phyloP scores from a whole-genome alignment of 129 eudicot species.

The Cynara cardunculus region DNA sequence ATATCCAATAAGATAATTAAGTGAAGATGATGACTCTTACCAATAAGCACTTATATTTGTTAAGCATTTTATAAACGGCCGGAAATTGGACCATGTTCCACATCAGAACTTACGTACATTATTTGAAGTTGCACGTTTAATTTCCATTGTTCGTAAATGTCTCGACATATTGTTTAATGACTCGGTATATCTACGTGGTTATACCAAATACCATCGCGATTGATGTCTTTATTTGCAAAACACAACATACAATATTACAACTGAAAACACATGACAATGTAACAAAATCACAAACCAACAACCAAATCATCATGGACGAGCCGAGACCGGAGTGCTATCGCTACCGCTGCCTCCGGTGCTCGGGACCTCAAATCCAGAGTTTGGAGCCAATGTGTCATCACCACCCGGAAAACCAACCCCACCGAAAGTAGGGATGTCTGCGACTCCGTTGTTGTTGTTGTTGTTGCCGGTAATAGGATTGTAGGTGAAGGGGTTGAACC shows the following conservation, averaged over 20 bases:
- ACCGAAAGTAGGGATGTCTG: background rate
- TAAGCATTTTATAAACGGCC: too few relatives aligned
- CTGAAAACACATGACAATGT: background rate
- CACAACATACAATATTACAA: background rate
- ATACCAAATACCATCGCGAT: background rate
- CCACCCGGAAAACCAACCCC: constrained; percentile 48
- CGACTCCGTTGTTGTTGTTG: constrained; percentile 14
- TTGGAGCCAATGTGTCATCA: constrained; percentile 59
- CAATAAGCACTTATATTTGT: too few relatives aligned
- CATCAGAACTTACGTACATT: too few relatives aligned
- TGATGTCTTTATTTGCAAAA: background rate
- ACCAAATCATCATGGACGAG: constrained; percentile 20
- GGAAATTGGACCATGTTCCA: too few relatives aligned
- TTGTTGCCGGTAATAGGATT: constrained; percentile 46
- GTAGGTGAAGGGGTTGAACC: constrained; percentile 35
- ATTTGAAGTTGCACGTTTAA: too few relatives aligned
- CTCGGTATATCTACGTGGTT: too few relatives aligned
- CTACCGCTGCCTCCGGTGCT: constrained; percentile 19
- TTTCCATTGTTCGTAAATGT: too few relatives aligned
- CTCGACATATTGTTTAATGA: too few relatives aligned
- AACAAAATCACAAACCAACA: background rate
- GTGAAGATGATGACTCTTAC: too few relatives aligned
- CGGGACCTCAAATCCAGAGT: constrained; percentile 63
- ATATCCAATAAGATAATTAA: too few relatives aligned
- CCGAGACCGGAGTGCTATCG: constrained; percentile 24